Evolutionary conservation across 2,329 filamentous ascomycete species (phyloP).

Genomic region (Apiospora marii): DNA sequence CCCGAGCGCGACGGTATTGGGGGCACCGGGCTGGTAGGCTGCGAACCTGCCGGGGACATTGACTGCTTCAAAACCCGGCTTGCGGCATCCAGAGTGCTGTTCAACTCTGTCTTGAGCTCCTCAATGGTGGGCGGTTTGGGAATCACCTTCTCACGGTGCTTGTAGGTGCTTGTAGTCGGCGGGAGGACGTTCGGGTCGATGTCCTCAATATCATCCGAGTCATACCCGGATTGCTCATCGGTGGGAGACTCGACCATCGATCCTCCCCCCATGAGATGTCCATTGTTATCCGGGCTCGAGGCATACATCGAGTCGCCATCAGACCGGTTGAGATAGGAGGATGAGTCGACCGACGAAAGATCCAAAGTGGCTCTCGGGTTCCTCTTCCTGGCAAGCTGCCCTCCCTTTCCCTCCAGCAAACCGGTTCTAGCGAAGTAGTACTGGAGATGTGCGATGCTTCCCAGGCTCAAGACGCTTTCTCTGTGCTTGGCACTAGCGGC

Average conservation of each 20-base stretch:
- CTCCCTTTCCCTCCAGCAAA: constrained; percentile 91
- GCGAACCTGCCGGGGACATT: constrained; percentile 29
- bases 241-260: constrained; percentile 56
- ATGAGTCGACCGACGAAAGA: constrained; percentile 57
- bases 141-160: constrained; percentile 80
- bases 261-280: constrained; percentile 47
- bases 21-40: constrained; percentile 28
- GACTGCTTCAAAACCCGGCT: constrained; percentile 72
- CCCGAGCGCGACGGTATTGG: constrained; percentile 18
- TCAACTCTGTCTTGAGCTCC: constrained; percentile 74
- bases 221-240: constrained; percentile 54
- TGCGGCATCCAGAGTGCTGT: constrained; percentile 42
- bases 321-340: constrained; percentile 48
- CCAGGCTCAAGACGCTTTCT: constrained; percentile 94
- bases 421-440: constrained; percentile 98
- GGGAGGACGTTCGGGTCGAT: constrained; percentile 83
- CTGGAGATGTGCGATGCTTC: constrained; percentile 95
- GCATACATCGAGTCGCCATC: constrained; percentile 68
- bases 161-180: constrained; percentile 97
- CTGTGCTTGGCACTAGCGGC: constrained; percentile 87
- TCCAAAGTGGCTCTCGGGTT: constrained; percentile 66
- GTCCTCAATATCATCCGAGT: constrained; percentile 68
- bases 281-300: constrained; percentile 64
- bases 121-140: constrained; percentile 84
- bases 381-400: constrained; percentile 78